Conservation (phyloP, 805 yeast species). For the Yamadazyma nakazawae region DNA sequence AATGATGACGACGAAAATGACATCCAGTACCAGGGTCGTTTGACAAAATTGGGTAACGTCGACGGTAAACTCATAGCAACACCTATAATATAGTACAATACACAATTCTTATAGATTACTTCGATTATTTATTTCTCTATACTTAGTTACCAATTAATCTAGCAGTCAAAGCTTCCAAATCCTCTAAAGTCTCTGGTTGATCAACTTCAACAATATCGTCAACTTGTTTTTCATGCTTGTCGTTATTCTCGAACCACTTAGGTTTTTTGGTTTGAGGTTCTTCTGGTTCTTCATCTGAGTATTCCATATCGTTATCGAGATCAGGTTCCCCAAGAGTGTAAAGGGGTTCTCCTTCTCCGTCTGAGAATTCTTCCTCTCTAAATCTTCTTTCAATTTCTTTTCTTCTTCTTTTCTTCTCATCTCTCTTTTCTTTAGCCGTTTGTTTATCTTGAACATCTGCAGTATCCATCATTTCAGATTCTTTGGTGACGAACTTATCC, state of each 20-base stretch:
- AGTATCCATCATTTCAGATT: slow-evolving; percentile 61
- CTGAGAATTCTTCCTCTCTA: slow-evolving; percentile 40
- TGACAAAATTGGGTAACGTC: slow-evolving; percentile 28
- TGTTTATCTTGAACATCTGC: slow-evolving; percentile 79
- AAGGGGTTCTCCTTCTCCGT: slow-evolving; percentile 28
- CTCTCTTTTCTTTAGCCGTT: slow-evolving; percentile 70
- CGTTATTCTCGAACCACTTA: slow-evolving; percentile 49
- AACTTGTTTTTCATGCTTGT: slow-evolving; percentile 16
- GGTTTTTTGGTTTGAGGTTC: slow-evolving; percentile 40
- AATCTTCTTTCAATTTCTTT: slow-evolving; percentile 68
- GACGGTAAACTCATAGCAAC: slow-evolving; percentile 31
- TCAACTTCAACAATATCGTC: slow-evolving; percentile 65
- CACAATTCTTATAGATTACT: background rate
- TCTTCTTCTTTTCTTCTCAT: slow-evolving; percentile 85
- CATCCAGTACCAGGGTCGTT: slow-evolving; percentile 20
- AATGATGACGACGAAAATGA: slow-evolving; percentile 7
- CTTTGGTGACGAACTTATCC: slow-evolving; percentile 61
- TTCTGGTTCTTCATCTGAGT: slow-evolving; percentile 25
- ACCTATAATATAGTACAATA: slow-evolving; percentile 4
- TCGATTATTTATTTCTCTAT: background rate
- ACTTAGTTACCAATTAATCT: slow-evolving; percentile 32
- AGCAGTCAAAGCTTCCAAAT: slow-evolving; percentile 82
- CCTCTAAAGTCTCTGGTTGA: slow-evolving; percentile 88
- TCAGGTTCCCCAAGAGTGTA: slow-evolving; percentile 32
- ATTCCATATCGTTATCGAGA: slow-evolving; percentile 46